Evolutionary conservation across 1,284 basidiomycete species (phyloP).

Genomic region (Irpex lacteus): DNA sequence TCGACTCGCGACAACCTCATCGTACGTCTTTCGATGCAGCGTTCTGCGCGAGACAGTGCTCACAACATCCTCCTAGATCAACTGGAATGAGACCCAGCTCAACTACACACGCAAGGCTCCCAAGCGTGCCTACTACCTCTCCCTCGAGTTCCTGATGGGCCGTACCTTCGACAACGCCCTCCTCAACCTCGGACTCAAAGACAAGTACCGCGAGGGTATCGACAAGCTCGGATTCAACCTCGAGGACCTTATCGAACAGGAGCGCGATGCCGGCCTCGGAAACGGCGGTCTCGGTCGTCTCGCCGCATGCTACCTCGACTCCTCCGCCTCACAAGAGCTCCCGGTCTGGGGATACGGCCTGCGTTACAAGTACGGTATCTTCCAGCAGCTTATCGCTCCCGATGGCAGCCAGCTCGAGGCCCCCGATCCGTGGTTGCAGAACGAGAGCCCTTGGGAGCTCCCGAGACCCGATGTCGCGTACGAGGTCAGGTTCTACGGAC

Average conservation of each 20-base stretch:
- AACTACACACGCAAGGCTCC: slow-evolving; percentile 69
- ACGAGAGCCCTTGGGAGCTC: slow-evolving; percentile 89
- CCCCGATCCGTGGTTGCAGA: slow-evolving; percentile 89
- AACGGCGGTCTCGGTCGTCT: slow-evolving; percentile 90
- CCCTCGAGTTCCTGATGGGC: slow-evolving; percentile 89
- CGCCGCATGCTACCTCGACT: slow-evolving; percentile 91
- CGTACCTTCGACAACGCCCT: slow-evolving; percentile 77
- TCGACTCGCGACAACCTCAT: slow-evolving; percentile 85
- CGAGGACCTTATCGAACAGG: slow-evolving; percentile 82
- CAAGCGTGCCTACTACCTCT: slow-evolving; percentile 87
- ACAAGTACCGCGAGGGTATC: slow-evolving; percentile 67
- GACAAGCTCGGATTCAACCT: slow-evolving; percentile 81
- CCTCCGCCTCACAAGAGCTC: slow-evolving; percentile 76
- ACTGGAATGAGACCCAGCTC: slow-evolving; percentile 79
- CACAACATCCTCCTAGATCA: slow-evolving; percentile 41
- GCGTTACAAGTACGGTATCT: slow-evolving; percentile 90
- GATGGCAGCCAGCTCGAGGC: slow-evolving; percentile 84
- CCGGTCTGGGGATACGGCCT: slow-evolving; percentile 90
- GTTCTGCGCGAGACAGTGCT: not conserved
- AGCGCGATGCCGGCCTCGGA: slow-evolving; percentile 87
- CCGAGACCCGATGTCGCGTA: slow-evolving; percentile 81
- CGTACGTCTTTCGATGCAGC: slow-evolving; percentile 36
- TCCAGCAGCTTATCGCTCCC: slow-evolving; percentile 87
- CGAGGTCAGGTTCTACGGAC: slow-evolving; percentile 84
- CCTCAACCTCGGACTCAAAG: slow-evolving; percentile 82